A percentile compares a stretch with the other conserved stretches of the same genome.
Evolutionary conservation across 2,329 filamentous ascomycete species (phyloP).

Genomic region (Colletotrichum paranaense): DNA sequence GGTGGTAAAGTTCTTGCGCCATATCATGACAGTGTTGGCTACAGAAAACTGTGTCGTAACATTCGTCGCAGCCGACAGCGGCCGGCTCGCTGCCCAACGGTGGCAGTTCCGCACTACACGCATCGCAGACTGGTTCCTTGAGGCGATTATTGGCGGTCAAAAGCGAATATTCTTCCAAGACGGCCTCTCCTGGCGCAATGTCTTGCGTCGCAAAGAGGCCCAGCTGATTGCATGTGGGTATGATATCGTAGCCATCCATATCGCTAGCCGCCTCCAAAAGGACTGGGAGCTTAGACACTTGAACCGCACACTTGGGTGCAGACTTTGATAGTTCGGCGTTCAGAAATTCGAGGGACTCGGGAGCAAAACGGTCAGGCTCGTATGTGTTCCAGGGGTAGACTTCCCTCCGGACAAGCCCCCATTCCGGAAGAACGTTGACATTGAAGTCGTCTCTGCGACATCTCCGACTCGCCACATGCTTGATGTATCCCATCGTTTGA

Average conservation of each 20-base stretch:
- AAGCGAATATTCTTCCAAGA: constrained; percentile 86
- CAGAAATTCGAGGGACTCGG: constrained; percentile 75
- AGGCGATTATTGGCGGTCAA: constrained; percentile 90
- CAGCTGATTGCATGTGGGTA: constrained; percentile 77
- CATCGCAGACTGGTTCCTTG: constrained; percentile 89
- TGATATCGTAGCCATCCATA: constrained; percentile 60
- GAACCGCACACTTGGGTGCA: constrained; percentile 85
- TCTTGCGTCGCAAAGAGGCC: constrained; percentile 90
- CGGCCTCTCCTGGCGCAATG: constrained; percentile 78
- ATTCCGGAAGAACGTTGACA: constrained; percentile 72
- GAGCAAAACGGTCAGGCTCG: constrained; percentile 77
- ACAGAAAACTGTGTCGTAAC: constrained; percentile 76
- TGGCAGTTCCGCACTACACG: constrained; percentile 82
- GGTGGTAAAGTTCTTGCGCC: constrained; percentile 71
- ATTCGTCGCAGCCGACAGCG: constrained; percentile 68
- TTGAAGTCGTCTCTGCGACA: constrained; percentile 59
- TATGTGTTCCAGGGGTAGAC: constrained; percentile 77
- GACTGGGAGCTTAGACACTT: constrained; percentile 79
- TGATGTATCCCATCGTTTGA: constrained; percentile 64
- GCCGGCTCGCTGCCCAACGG: constrained; percentile 60
- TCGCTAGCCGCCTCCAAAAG: constrained; percentile 68
- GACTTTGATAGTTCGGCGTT: constrained; percentile 76
- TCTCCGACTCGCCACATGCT: constrained; percentile 61
- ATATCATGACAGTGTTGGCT: constrained; percentile 67
- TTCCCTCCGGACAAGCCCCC: constrained; percentile 75